A percentile compares a stretch with the other conserved stretches of the same genome.
Conservation (phyloP, 2,329 filamentous ascomycete genomes). For the Fusarium ramigenum region DNA sequence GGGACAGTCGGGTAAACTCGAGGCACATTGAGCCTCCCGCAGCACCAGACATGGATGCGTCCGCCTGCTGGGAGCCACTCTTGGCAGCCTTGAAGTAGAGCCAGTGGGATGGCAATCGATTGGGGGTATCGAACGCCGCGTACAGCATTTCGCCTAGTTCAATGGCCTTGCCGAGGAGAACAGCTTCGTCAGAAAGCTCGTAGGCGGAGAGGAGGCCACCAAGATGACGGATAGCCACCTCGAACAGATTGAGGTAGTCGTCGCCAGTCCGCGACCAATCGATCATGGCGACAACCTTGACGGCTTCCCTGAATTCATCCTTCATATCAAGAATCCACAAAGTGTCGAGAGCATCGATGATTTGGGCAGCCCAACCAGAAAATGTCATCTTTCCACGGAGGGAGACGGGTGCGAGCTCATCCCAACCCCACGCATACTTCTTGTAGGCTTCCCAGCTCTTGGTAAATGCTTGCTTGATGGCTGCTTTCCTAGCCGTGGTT, state of each 20-base stretch:
- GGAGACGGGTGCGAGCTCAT: conserved; percentile 63
- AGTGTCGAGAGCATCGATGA: conserved; percentile 68
- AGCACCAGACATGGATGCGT: conserved; percentile 53
- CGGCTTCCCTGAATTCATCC: conserved; percentile 63
- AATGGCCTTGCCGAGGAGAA: conserved; percentile 60
- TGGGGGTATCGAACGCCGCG: conserved; percentile 63
- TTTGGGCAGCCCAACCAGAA: conserved; percentile 65
- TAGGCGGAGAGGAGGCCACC: conserved; percentile 63
- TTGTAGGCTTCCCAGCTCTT: conserved; percentile 64
- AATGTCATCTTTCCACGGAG: conserved; percentile 58
- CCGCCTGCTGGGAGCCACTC: conserved; percentile 49
- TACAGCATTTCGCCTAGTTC: conserved; percentile 65
- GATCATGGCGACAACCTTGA: conserved; percentile 58
- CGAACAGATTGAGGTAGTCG: conserved; percentile 65
- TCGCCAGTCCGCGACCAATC: conserved; percentile 62
- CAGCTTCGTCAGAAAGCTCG: conserved; percentile 58
- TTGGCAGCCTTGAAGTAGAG: conserved; percentile 56
- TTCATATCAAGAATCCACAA: conserved; percentile 68
- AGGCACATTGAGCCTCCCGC: conserved; percentile 73
- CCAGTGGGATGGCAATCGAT: conserved; percentile 59
- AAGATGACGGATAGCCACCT: conserved; percentile 67
- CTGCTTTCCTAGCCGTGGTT: conserved; percentile 48
- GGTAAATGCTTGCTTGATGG: conserved; percentile 52
- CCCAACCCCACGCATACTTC: conserved; percentile 63
- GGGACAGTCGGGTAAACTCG: conserved; percentile 79